Conservation (phyloP, 345 rosid species). For the Kandelia obovata region DNA sequence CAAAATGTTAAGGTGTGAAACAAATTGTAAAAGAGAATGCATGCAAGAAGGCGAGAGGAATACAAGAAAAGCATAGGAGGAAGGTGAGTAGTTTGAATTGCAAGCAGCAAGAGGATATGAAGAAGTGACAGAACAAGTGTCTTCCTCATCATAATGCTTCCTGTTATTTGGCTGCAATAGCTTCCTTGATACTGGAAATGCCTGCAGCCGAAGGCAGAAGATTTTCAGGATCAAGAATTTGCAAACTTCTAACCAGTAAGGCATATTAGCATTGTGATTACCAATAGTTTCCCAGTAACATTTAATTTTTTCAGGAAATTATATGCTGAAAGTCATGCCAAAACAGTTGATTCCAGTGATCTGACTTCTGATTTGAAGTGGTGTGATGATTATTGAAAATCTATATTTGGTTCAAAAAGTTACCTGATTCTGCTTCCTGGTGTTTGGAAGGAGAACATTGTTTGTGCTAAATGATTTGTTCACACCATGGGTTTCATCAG, state of each 20-base stretch:
- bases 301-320: background rate
- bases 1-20: slow-evolving; percentile 48
- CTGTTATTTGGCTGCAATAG: slow-evolving; percentile 51
- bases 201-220: slow-evolving; percentile 15
- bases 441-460: slow-evolving; percentile 23
- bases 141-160: slow-evolving; percentile 55
- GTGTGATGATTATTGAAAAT: background rate
- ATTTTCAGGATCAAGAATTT: background rate
- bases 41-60: background rate
- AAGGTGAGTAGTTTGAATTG: slow-evolving; percentile 1
- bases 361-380: background rate
- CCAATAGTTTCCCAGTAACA: background rate
- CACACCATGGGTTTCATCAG: slow-evolving; percentile 27
- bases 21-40: background rate
- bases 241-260: background rate
- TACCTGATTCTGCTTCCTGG: slow-evolving; percentile 47
- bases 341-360: background rate
- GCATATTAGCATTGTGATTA: background rate
- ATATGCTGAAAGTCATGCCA: background rate
- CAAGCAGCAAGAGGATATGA: slow-evolving; percentile 18
- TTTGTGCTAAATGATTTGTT: slow-evolving; percentile 26
- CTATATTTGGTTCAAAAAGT: slow-evolving; percentile 1
- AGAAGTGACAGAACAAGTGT: slow-evolving; percentile 27
- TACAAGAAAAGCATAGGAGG: background rate
- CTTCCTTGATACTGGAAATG: slow-evolving; percentile 47